These are phyloP conservation scores for Fusarium compactum DNA, from an alignment of 2,329 filamentous ascomycete genomes.

Conservation along the genomic window DNA sequence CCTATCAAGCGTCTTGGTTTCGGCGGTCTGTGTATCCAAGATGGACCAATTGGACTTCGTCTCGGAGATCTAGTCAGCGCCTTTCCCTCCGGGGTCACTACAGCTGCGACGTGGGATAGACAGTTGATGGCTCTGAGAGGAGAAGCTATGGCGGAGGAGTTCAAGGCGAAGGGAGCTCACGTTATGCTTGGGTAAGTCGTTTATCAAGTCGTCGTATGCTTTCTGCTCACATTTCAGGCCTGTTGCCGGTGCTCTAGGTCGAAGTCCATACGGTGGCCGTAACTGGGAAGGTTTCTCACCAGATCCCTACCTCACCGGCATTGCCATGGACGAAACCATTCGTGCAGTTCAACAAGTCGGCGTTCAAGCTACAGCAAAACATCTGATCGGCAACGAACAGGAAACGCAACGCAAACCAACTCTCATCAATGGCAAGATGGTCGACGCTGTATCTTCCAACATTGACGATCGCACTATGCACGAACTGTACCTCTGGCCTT, in stretches of 20 bases:
- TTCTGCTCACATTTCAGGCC: background rate
- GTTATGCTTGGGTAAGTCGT: constrained; percentile 69
- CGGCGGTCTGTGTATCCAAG: constrained; percentile 52
- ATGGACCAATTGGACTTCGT: constrained; percentile 43
- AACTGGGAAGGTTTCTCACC: constrained; percentile 74
- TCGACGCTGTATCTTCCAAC: constrained; percentile 67
- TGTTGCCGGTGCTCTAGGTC: background rate
- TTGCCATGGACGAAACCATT: constrained; percentile 68
- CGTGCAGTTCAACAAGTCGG: constrained; percentile 61
- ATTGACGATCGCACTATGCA: constrained; percentile 65
- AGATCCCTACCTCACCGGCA: constrained; percentile 77
- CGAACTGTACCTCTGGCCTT: constrained; percentile 68
- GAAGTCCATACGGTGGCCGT: background rate
- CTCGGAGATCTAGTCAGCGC: constrained; percentile 53
- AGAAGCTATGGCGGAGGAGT: constrained; percentile 80
- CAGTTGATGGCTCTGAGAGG: constrained; percentile 75
- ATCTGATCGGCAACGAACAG: constrained; percentile 81
- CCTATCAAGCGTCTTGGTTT: constrained; percentile 53
- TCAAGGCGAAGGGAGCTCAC: constrained; percentile 81
- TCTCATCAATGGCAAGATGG: constrained; percentile 50
- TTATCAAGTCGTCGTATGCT: background rate
- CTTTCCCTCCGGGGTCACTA: constrained; percentile 68
- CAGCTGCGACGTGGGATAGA: constrained; percentile 74
- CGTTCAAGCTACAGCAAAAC: constrained; percentile 63
- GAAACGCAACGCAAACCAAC: constrained; percentile 75